phyloP scores from a whole-genome alignment of 2,329 filamentous ascomycete genomes.

The Lasiodiplodia gonubiensis region DNA sequence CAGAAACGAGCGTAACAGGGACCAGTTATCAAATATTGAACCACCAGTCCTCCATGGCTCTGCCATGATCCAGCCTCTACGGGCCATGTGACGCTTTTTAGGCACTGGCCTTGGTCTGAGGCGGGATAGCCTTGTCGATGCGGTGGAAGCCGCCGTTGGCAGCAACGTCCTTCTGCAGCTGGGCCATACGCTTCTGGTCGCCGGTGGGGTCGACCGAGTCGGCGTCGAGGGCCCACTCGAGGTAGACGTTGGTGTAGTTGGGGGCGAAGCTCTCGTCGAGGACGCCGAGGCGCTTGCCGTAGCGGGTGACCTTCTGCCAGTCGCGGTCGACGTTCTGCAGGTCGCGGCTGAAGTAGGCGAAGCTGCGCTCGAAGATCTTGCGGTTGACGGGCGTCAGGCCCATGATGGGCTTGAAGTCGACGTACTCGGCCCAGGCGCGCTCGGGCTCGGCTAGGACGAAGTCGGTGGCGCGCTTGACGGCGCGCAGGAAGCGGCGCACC shows the following conservation, averaged over 20 bases:
- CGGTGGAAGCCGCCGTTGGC: constrained; percentile 68
- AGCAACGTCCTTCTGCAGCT: constrained; percentile 71
- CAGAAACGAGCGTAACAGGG: constrained; percentile 4
- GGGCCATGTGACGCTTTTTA: neutral
- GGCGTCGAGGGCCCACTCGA: constrained; percentile 68
- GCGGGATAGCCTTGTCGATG: constrained; percentile 38
- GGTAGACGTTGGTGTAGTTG: constrained; percentile 77
- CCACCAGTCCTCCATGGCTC: constrained; percentile 1
- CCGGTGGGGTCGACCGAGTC: constrained; percentile 71
- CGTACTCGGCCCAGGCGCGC: constrained; percentile 70
- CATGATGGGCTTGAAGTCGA: constrained; percentile 75
- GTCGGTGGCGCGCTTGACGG: constrained; percentile 76
- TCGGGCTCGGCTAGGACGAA: constrained; percentile 69
- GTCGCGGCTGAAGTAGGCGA: constrained; percentile 76
- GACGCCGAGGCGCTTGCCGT: constrained; percentile 75
- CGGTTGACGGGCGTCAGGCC: constrained; percentile 66
- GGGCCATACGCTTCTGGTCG: constrained; percentile 76
- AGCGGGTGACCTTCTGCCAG: constrained; percentile 78
- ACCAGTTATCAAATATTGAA: neutral
- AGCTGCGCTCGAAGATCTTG: constrained; percentile 81
- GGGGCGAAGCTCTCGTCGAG: constrained; percentile 67
- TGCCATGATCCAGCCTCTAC: neutral
- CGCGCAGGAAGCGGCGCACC: constrained; percentile 70
- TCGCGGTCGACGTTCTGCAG: constrained; percentile 76
- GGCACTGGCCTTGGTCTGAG: neutral